Evolutionary conservation across 371 early-diverging fungal species (phyloP), one percentile per base, ranked within the genome.

Genomic region (Coemansia sp.): DNA sequence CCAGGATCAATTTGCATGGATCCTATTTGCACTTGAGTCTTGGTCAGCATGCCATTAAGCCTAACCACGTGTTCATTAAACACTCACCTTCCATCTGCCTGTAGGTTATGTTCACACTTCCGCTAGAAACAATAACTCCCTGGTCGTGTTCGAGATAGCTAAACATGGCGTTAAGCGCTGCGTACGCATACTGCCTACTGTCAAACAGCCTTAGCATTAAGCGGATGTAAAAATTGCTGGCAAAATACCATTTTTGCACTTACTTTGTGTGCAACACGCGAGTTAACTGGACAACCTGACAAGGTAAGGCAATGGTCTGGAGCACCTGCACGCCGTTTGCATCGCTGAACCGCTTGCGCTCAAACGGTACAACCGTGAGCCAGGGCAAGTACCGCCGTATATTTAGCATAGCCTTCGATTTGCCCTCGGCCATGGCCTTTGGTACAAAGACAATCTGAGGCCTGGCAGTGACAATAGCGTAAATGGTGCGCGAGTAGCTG

Each of bases 1-100:
- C 72, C 72, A 3, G 75, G 75, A 16, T 74, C 75, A 14, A 74
- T 74, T 39, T 62, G 66, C 75, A 74, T 74, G 2, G 72, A 56
- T 2, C 74, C 66, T 66, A 66, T n/a, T 20, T 43, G 14, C n/a
- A n/a, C 16, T 43, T 20, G 34, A n/a, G 26, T 38, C n/a, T 41
- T 52, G 11, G 48, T 10, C 11, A 32, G 2, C 5, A 35, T 39
- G 11, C 1, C 38, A 20, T 2, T 31, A 13, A 36, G 20, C 30
- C 36, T 38, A 45, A 48, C 11, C 1, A 6, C 8, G n/a, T 11
- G 34, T 16, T 14, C 11, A 13, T 34, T 14, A 5, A 38, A 10
- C 7, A 42, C 54, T 13, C 50, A 48, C 67, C 75, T 48, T 71
- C 72, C 66, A 66, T 74, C 41, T 74, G 75, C 48, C n/a, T 65